Base-by-base conservation (phyloP, 2,329 filamentous ascomycete genomes). In the Xylariaceae sp. region DNA sequence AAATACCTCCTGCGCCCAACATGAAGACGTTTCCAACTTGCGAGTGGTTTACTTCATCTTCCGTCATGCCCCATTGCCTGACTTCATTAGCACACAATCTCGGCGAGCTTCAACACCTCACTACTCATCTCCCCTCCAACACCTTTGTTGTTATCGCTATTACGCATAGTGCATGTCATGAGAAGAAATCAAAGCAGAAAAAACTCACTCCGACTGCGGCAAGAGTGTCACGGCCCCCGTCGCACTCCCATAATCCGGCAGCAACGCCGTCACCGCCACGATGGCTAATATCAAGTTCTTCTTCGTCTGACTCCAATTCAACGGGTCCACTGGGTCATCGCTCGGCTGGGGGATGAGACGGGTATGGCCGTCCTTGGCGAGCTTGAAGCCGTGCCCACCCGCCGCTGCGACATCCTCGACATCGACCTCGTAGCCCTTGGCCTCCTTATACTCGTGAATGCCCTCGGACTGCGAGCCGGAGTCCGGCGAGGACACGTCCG, bases 331-430 rank as follows among this genome's bases (percentile, higher is more conserved):
- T 1, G 69, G 65, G 38, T 75, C 68, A 29, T 67, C 67, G 40
- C 67, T 72, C 0, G 74, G 75, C 53, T 78, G 74, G 2, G 75
- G 76, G 17, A 77, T 74, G 36, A 78, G 63, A 13, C 76, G 67
- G 3, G 68, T 71, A 33, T 56, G 64, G 13, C 64, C 64, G 42
- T 69, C 65, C n/a, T 48, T 44, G n/a, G 65, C 64, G 11, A 64
- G 55, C 48, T 65, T 66, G 41, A 61, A 37, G n/a, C 41, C 37
- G 15, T 55, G 19, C 19, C 39, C 42, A 3, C 34, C 31, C 19
- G 35, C 52, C 1, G 47, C 37, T 2, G 45, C 49, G 18, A 39
- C 50, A 19, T 56, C 56, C 28, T 57, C 60, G 19, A 62, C 55
- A 29, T 67, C 62, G 38, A 66, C 54, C 30, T 65, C 51, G 49